These are phyloP conservation scores for Lotmaria passim DNA, from an alignment of 208 protist genomes.

Conservation along the genomic window DNA sequence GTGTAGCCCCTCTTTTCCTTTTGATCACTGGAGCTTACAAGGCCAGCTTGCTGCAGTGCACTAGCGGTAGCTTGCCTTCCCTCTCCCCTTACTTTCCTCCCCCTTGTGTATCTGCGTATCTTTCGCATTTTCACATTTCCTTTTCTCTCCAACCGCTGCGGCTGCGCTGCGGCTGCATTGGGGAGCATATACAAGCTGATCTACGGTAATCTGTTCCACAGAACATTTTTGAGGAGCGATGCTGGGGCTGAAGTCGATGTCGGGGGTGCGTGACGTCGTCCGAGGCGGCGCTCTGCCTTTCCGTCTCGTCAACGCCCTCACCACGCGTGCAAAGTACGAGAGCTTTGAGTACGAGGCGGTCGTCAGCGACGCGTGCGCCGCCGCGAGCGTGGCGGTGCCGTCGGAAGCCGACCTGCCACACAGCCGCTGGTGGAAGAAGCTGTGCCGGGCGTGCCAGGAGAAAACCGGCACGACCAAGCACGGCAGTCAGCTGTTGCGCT, in stretches of 20 bases:
- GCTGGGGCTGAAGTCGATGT: slow-evolving; percentile 75
- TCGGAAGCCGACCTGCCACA: slow-evolving; percentile 55
- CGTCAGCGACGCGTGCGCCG: slow-evolving; percentile 62
- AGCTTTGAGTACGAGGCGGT: slow-evolving; percentile 72
- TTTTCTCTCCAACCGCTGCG: background rate
- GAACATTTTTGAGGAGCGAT: slow-evolving; percentile 31
- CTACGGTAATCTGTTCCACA: slow-evolving; percentile 7
- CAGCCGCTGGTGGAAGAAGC: slow-evolving; percentile 83
- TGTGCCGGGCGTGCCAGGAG: slow-evolving; percentile 76
- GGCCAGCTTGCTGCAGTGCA: too few relatives aligned
- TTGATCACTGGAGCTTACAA: too few relatives aligned
- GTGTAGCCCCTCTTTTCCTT: too few relatives aligned
- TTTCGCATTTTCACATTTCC: background rate
- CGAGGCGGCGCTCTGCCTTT: slow-evolving; percentile 43
- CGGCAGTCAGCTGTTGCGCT: slow-evolving; percentile 66
- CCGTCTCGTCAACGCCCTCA: slow-evolving; percentile 53
- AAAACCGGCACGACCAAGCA: slow-evolving; percentile 65
- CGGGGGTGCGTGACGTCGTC: slow-evolving; percentile 80
- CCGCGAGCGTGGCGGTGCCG: slow-evolving; percentile 54
- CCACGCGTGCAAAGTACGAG: slow-evolving; percentile 31
- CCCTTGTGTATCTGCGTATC: background rate
- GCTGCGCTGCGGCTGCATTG: background rate
- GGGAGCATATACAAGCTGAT: background rate
- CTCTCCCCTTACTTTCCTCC: background rate
- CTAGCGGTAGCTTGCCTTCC: too few relatives aligned